phyloP scores from a whole-genome alignment of 306 rosid genomes.

The Begonia peltatifolia region DNA sequence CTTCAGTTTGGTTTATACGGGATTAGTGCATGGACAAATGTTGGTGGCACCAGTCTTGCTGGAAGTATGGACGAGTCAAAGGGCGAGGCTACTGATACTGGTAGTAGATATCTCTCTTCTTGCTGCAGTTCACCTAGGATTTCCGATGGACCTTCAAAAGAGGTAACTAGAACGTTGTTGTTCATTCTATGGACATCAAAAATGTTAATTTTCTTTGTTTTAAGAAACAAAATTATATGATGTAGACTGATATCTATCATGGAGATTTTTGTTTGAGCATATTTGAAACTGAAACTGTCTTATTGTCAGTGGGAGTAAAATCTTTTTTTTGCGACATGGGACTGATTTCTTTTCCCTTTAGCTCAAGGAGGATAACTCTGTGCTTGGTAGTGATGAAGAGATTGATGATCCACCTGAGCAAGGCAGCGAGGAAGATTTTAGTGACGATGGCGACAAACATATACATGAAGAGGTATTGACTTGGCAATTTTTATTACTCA shows the following conservation, averaged over 20 bases:
- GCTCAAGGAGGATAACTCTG: conserved; percentile 80
- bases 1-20: conserved; percentile 95
- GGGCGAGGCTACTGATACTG: conserved; percentile 68
- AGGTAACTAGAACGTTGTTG: conserved; percentile 31
- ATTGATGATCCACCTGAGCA: conserved; percentile 37
- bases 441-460: conserved; percentile 43
- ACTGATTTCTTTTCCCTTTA: conserved; percentile 11
- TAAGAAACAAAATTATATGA: too few relatives aligned
- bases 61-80: conserved; percentile 84
- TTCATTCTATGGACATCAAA: background rate
- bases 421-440: conserved; percentile 78
- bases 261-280: too few relatives aligned
- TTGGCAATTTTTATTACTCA: background rate
- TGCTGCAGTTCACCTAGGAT: conserved; percentile 86
- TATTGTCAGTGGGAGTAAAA: too few relatives aligned
- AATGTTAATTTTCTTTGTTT: too few relatives aligned
- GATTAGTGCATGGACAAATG: conserved; percentile 88
- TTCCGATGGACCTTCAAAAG: conserved; percentile 63
- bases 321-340: too few relatives aligned
- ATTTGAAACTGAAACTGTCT: too few relatives aligned
- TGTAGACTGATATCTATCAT: too few relatives aligned
- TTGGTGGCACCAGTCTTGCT: conserved; percentile 79
- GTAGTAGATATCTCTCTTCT: conserved; percentile 70
- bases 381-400: conserved; percentile 93
- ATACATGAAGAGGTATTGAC: conserved; percentile 59